These are phyloP conservation scores for Phytophthora ohioensis DNA, from an alignment of 352 stramenopile genomes.

Conservation along the genomic window DNA sequence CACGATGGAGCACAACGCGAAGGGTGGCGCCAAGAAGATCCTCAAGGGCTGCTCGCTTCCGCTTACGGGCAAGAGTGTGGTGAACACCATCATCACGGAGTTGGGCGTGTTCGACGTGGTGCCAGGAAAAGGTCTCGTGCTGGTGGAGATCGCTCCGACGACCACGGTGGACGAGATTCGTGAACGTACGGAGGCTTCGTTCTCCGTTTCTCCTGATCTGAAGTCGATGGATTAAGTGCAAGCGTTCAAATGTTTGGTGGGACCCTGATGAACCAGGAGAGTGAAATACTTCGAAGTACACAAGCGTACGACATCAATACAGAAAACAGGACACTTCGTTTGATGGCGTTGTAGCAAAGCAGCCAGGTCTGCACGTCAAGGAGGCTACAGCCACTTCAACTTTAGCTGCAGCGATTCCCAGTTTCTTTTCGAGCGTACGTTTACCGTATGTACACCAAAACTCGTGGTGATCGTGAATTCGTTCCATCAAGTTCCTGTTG, in stretches of 20 bases:
- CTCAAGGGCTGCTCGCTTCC: constrained; percentile 94
- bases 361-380: background rate
- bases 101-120: constrained; percentile 87
- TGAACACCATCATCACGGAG: constrained; percentile 95
- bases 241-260: background rate
- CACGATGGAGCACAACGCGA: constrained; percentile 97
- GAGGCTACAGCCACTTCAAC: background rate
- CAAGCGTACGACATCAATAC: background rate
- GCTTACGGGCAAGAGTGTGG: constrained; percentile 94
- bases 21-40: constrained; percentile 95
- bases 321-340: background rate
- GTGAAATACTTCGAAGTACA: background rate
- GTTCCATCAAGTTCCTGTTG: background rate
- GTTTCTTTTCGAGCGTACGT: background rate
- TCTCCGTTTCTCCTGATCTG: constrained; percentile 64
- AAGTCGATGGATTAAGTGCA: constrained; percentile 67
- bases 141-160: constrained; percentile 90
- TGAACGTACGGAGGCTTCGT: constrained; percentile 81
- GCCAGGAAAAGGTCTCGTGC: constrained; percentile 72
- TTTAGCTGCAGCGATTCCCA: background rate
- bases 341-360: background rate
- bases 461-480: background rate
- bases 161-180: constrained; percentile 86
- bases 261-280: background rate
- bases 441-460: constrained; percentile 5